phyloP scores from a whole-genome alignment of 805 yeast species.

The Saturnispora diversa region DNA sequence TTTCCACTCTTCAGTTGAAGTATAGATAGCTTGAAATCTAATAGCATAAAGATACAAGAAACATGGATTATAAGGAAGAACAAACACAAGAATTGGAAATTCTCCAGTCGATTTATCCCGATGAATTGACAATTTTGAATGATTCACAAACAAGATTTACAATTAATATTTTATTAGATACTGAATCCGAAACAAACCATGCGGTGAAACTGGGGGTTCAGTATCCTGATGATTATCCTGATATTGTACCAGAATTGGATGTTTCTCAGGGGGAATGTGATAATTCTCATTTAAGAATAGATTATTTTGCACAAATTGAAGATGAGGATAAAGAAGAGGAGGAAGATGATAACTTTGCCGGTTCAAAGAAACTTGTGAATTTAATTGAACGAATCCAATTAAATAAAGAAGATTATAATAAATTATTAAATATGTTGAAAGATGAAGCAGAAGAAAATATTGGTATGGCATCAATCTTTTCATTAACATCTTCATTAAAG shows the following conservation, averaged over 20 bases:
- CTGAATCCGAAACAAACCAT: conserved; percentile 53
- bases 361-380: conserved; percentile 36
- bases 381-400: conserved; percentile 54
- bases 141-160: conserved; percentile 40
- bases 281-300: conserved; percentile 14
- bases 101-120: conserved; percentile 86
- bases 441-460: conserved; percentile 67
- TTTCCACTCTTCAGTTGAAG: too few relatives aligned
- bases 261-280: conserved; percentile 24
- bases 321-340: conserved; percentile 34
- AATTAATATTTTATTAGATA: conserved; percentile 58
- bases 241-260: conserved; percentile 57
- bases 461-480: conserved; percentile 89
- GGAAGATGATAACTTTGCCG: conserved; percentile 34
- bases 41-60: not conserved
- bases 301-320: conserved; percentile 17
- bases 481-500: conserved; percentile 67
- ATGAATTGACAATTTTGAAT: conserved; percentile 50
- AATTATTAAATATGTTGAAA: conserved; percentile 34
- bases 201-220: conserved; percentile 48
- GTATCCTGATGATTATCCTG: conserved; percentile 79
- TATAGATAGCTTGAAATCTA: not conserved
- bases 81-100: conserved; percentile 88
- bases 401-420: conserved; percentile 38
- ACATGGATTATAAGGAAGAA: conserved; percentile 49